Evolutionary conservation across 768 basidiomycete genomes (phyloP).

Genomic region (Russula dissimulans): DNA sequence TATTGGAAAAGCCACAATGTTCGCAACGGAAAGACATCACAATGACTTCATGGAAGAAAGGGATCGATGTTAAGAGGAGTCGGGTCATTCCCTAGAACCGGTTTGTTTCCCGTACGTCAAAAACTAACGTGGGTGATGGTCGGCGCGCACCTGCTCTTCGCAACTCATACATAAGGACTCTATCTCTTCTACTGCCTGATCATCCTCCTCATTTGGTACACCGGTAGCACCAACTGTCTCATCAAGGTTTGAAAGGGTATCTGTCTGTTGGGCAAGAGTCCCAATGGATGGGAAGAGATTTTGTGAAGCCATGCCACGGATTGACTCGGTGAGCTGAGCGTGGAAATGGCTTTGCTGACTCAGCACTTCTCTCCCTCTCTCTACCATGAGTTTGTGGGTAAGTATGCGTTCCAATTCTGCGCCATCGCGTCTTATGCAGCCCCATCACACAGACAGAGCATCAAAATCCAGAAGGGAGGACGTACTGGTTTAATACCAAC

Average conservation of each 20-base stretch:
- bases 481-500: constrained; percentile 91
- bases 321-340: background rate
- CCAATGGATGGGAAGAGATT: constrained; percentile 53
- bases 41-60: constrained; percentile 91
- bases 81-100: constrained; percentile 69
- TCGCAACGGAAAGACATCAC: constrained; percentile 96
- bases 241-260: constrained; percentile 26
- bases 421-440: background rate
- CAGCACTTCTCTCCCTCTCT: background rate
- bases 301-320: constrained; percentile 15
- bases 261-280: constrained; percentile 42
- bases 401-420: background rate
- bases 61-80: constrained; percentile 85
- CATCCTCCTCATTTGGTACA: constrained; percentile 36
- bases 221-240: background rate
- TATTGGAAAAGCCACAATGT: constrained; percentile 82
- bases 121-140: background rate
- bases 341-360: constrained; percentile 1
- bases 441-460: constrained; percentile 64
- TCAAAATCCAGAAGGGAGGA: constrained; percentile 92
- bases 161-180: constrained; percentile 95
- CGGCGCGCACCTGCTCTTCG: constrained; percentile 63
- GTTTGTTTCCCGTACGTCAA: background rate
- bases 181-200: constrained; percentile 69
- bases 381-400: constrained; percentile 12